Conservation (phyloP, 352 stramenopile species). For the Globisporangium parvum region DNA sequence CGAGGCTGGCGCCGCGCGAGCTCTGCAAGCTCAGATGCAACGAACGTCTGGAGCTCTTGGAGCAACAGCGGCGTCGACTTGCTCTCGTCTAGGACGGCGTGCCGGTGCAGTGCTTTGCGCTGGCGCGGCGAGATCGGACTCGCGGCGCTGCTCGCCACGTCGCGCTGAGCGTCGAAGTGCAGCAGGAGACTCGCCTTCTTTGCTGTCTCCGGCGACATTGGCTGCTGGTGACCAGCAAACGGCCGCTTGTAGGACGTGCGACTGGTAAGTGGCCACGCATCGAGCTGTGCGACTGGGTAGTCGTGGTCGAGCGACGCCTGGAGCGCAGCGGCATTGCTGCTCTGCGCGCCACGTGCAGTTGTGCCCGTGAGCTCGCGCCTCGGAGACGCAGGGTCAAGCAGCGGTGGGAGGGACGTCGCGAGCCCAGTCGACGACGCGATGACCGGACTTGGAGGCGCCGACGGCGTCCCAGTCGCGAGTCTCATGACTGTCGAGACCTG, state of each 20-base stretch:
- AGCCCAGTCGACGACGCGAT: too few species aligned
- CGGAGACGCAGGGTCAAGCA: constrained; percentile 2
- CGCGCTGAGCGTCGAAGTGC: not conserved
- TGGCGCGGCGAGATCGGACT: constrained; percentile 13
- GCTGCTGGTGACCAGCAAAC: not conserved
- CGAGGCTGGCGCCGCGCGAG: constrained; percentile 1
- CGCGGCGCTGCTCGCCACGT: not conserved
- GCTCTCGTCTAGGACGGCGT: constrained; percentile 20
- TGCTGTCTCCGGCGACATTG: not conserved
- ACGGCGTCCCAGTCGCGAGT: too few species aligned
- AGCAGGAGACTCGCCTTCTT: not conserved
- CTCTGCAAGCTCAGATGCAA: constrained; percentile 22
- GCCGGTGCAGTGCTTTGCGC: constrained; percentile 19
- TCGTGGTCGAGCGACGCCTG: constrained; percentile 10
- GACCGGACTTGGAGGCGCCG: too few species aligned
- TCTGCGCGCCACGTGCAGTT: not conserved
- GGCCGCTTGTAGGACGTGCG: constrained; percentile 9
- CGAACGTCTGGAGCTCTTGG: constrained; percentile 36
- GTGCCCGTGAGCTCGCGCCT: not conserved
- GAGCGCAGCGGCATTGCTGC: not conserved
- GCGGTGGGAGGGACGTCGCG: constrained; percentile 1
- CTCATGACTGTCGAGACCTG: not conserved
- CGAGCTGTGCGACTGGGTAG: constrained; percentile 25
- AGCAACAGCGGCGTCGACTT: constrained; percentile 35
- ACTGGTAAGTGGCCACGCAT: constrained; percentile 31